phyloP scores from a whole-genome alignment of 306 rosid genomes.

The Cucurbita maxima region DNA sequence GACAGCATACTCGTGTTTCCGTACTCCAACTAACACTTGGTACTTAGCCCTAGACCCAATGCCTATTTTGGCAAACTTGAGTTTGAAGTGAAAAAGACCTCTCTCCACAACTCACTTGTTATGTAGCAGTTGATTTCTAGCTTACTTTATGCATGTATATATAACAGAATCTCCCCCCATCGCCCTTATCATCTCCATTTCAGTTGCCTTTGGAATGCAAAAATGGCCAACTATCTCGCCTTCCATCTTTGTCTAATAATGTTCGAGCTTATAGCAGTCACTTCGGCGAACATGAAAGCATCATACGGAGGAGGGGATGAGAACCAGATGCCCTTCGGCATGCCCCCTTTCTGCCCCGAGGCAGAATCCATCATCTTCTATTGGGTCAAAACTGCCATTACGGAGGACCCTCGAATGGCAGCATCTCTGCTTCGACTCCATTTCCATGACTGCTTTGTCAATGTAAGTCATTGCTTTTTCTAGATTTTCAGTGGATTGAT shows the following conservation, averaged over 20 bases:
- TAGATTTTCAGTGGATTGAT: background rate
- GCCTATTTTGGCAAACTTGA: background rate
- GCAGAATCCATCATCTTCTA: slow-evolving; percentile 58
- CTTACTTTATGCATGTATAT: background rate
- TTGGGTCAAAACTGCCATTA: slow-evolving; percentile 36
- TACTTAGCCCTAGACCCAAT: background rate
- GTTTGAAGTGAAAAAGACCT: background rate
- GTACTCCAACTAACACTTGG: background rate
- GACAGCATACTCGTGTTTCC: background rate
- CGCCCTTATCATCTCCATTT: background rate
- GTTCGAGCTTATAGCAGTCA: background rate
- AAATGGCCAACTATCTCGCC: background rate
- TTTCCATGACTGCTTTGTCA: slow-evolving; percentile 84
- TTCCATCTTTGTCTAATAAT: background rate
- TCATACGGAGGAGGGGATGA: background rate
- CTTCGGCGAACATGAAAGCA: background rate
- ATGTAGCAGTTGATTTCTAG: background rate
- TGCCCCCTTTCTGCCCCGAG: slow-evolving; percentile 40
- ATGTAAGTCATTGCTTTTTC: slow-evolving; percentile 29
- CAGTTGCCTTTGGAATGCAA: background rate
- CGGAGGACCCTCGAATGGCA: slow-evolving; percentile 62
- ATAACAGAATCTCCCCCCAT: background rate
- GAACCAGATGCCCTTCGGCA: slow-evolving; percentile 15
- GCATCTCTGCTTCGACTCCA: slow-evolving; percentile 83
- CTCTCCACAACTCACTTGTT: background rate